These are phyloP conservation scores for Vaccinium corymbosum DNA, from an alignment of 148 eudicot species.

Conservation along the genomic window DNA sequence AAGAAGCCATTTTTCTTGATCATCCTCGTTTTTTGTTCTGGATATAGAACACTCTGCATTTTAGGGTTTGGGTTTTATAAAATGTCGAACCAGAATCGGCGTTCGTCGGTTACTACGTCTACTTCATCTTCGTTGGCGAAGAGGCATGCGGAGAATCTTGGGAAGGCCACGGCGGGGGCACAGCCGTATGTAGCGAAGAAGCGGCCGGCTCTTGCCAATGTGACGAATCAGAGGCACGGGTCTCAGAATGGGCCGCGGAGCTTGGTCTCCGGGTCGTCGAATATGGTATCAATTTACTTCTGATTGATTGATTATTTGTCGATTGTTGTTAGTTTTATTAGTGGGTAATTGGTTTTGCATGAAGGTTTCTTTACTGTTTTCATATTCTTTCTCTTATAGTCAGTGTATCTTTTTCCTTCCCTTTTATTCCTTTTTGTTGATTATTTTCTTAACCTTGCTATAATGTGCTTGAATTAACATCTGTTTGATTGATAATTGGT, in stretches of 20 bases:
- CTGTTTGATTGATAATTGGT: not conserved
- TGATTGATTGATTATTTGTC: not conserved
- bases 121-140: conserved; percentile 37
- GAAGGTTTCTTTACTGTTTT: too few species aligned
- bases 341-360: not conserved
- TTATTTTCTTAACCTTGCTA: not conserved
- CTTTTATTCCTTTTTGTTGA: not conserved
- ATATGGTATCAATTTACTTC: conserved; percentile 27
- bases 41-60: not conserved
- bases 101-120: conserved; percentile 29
- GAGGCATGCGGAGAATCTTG: conserved; percentile 46
- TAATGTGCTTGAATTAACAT: not conserved
- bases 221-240: conserved; percentile 51
- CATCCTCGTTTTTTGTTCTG: not conserved
- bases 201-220: conserved; percentile 57
- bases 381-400: too few species aligned
- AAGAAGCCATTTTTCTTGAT: not conserved
- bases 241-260: conserved; percentile 17
- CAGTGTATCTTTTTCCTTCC: not conserved
- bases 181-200: conserved; percentile 46
- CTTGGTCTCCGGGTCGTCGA: conserved; percentile 27
- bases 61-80: not conserved
- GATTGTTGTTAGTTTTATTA: not conserved
- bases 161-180: conserved; percentile 28
- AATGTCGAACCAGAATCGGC: conserved; percentile 41